Evolutionary conservation across 1,284 basidiomycete species (phyloP), one percentile per base, ranked within the genome.

Genomic region (Irpex rosettiformis): DNA sequence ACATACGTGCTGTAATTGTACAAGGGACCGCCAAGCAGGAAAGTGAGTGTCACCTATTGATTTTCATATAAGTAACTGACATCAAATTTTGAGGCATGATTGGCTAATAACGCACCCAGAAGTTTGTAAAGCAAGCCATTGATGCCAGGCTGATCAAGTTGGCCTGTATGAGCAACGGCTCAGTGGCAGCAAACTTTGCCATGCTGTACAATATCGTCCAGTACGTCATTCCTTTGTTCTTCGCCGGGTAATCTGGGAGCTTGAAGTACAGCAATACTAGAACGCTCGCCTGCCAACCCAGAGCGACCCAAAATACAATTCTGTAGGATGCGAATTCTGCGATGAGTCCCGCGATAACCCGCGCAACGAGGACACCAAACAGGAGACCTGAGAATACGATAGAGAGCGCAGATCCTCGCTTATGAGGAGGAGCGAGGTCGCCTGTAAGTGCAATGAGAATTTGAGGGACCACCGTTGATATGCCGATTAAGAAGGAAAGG

Each of bases 361-460:
- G 70, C 1, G 79, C 81, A 24, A 79, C 63, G 2, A 83, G 75
- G 24, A 83, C 71, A 43, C 81, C 82, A 16, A 79, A 66, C 16
- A 83, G 73, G 4, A 83, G 69, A 0, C 82, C 81, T 0, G 76
- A 74, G 25, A 83, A 65, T 4, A 82, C 80, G 62, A 83, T 79
- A 4, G 78, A 78, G 57, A 85, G 76, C 1, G 79, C 75, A 40
- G 74, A 71, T 0, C 79, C 80, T 25, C 82, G 73, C 11, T 73
- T 70, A 22, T 79, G 71, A 0, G 78, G 73, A 1, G 78, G 80
- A 0, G 82, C 79, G 3, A 84, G 72, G 66, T 85, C 82, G 1
- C 78, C 82, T 1, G 81, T 78, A 56, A 83, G 77, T 0, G 82
- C 80, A 29, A 84, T 76, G 61, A 82, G 76, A 54, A 77, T 72